phyloP scores from a whole-genome alignment of 2,329 filamentous ascomycete genomes.

The Cucurbitaria berberidis region DNA sequence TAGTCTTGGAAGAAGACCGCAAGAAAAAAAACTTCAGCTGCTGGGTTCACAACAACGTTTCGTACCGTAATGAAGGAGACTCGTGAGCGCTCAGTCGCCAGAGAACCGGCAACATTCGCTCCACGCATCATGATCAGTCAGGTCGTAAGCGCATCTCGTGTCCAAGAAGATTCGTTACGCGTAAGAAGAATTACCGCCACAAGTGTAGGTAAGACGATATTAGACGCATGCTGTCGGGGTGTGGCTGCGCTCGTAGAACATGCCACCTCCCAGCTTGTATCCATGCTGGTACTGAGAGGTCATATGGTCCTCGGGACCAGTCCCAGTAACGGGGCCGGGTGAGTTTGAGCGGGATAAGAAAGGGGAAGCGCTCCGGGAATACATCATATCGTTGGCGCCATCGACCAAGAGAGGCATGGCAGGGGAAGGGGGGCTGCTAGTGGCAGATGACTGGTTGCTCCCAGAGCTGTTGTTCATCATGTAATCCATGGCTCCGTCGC shows the following conservation, averaged over 20 bases:
- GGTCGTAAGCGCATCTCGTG: conserved; percentile 46
- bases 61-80: conserved; percentile 38
- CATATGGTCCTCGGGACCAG: conserved; percentile 49
- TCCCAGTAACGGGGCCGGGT: conserved; percentile 50
- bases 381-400: conserved; percentile 46
- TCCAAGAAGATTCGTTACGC: conserved; percentile 47
- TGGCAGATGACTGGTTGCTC: conserved; percentile 44
- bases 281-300: conserved; percentile 53
- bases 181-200: conserved; percentile 6
- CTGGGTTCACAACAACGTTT: conserved; percentile 34
- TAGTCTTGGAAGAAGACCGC: conserved; percentile 18
- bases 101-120: conserved; percentile 38
- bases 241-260: conserved; percentile 53
- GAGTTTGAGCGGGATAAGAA: conserved; percentile 51
- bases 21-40: conserved; percentile 27
- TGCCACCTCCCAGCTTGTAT: conserved; percentile 49
- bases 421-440: conserved; percentile 47
- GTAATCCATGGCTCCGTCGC: conserved; percentile 42
- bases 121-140: conserved; percentile 41
- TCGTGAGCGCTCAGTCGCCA: conserved; percentile 43
- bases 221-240: conserved; percentile 52
- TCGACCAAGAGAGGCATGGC: conserved; percentile 44
- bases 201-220: conserved; percentile 15
- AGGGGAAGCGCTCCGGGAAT: conserved; percentile 40
- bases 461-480: conserved; percentile 31